Percentiles rank a stretch among this genome's conserved stretches.
Evolutionary conservation across 2,329 filamentous ascomycete genomes (phyloP).

Genomic region (Colletotrichum zoysiae): DNA sequence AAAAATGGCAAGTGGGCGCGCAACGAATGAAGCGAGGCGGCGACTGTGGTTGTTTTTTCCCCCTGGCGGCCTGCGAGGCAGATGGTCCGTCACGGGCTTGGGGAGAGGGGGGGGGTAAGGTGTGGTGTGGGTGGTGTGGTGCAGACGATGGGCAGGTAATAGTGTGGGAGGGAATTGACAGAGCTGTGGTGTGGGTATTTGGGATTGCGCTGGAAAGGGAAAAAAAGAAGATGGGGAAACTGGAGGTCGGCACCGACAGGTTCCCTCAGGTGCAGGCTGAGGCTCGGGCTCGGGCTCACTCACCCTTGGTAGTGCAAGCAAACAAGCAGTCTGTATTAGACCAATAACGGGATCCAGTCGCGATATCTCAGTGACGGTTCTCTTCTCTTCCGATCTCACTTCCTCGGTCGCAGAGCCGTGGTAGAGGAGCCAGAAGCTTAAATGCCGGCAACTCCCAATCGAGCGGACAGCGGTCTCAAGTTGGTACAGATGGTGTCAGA

Average conservation of each 20-base stretch:
- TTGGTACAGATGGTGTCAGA: constrained; percentile 40
- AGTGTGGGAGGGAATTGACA: constrained; percentile 36
- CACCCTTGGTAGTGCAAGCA: constrained; percentile 26
- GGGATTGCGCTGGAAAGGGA: constrained; percentile 38
- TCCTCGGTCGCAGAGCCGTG: constrained; percentile 21
- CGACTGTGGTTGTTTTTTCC: constrained; percentile 12
- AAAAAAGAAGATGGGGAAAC: constrained; percentile 39
- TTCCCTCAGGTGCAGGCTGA: constrained; percentile 10
- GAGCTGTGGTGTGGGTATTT: constrained; percentile 40
- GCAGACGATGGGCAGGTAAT: constrained; percentile 27
- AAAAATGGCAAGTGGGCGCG: constrained; percentile 22
- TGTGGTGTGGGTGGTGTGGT: constrained; percentile 33
- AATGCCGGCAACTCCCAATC: constrained; percentile 27
- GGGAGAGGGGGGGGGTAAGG: constrained; percentile 17
- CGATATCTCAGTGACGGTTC: constrained; percentile 12
- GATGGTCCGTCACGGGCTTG: constrained; percentile 28
- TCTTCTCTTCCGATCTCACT: constrained; percentile 11
- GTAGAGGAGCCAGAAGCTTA: constrained; percentile 36
- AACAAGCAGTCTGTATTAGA: background rate
- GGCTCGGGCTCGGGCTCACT: constrained; percentile 22
- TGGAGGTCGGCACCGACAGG: constrained; percentile 32
- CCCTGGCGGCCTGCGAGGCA: constrained; percentile 30
- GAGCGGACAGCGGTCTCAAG: constrained; percentile 37
- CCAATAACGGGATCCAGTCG: constrained; percentile 1
- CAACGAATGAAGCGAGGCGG: constrained; percentile 28